Conservation (phyloP, 164 flowering plant genomes). For the Kingdonia uniflora region DNA sequence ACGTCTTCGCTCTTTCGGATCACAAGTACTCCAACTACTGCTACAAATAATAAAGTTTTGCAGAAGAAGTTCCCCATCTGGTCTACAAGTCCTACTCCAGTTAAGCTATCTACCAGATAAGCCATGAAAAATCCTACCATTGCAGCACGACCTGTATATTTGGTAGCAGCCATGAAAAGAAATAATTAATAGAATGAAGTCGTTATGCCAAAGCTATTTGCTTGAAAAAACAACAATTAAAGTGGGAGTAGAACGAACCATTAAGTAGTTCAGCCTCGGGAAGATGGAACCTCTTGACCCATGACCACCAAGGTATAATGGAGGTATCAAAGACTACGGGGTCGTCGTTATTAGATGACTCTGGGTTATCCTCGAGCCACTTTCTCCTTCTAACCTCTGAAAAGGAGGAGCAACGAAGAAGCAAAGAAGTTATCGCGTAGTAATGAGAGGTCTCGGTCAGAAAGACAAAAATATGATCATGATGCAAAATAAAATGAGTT, state of each 20-base stretch:
- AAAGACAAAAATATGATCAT: too few relatives aligned
- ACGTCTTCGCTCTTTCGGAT: slow-evolving; percentile 89
- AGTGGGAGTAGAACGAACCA: slow-evolving; percentile 37
- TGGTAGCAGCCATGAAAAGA: not conserved
- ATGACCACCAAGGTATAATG: slow-evolving; percentile 97
- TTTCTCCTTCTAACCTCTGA: slow-evolving; percentile 92
- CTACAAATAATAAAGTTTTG: slow-evolving; percentile 75
- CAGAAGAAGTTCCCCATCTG: slow-evolving; percentile 98
- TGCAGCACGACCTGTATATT: slow-evolving; percentile 79
- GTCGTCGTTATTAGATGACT: slow-evolving; percentile 74
- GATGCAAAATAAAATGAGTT: too few relatives aligned
- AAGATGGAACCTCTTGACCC: slow-evolving; percentile 92
- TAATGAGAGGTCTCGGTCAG: too few relatives aligned
- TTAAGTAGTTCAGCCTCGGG: slow-evolving; percentile 95
- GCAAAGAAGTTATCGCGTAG: too few relatives aligned
- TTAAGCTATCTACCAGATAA: slow-evolving; percentile 88
- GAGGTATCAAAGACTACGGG: slow-evolving; percentile 89
- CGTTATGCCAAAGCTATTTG: not conserved
- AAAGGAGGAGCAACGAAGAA: too few relatives aligned
- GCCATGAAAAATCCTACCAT: slow-evolving; percentile 99
- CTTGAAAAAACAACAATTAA: slow-evolving; percentile 4
- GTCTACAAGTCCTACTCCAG: slow-evolving; percentile 92
- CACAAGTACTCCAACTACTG: slow-evolving; percentile 76
- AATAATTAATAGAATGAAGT: not conserved
- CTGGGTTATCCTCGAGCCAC: slow-evolving; percentile 82